Percentiles rank a stretch among this genome's conserved stretches.
Conservation (phyloP, 2,329 filamentous ascomycete genomes). For the Curvularia verruculosa region DNA sequence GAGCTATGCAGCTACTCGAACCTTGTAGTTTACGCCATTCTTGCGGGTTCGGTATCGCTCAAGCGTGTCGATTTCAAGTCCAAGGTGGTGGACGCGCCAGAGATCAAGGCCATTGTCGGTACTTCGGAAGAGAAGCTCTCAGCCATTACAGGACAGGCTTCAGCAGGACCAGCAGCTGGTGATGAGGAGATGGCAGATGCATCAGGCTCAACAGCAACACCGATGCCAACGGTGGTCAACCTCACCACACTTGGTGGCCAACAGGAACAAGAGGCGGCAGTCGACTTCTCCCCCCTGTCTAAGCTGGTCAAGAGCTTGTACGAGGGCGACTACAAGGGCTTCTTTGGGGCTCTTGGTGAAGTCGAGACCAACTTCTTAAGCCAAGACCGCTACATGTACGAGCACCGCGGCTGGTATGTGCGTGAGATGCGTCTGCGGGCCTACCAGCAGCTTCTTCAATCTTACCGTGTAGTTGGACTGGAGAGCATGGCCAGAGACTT, state of each 20-base stretch:
- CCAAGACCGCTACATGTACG: slow-evolving; percentile 91
- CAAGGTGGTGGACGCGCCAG: slow-evolving; percentile 96
- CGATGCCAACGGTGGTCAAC: slow-evolving; percentile 77
- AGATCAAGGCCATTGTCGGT: slow-evolving; percentile 96
- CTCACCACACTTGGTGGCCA: slow-evolving; percentile 83
- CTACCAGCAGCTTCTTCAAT: slow-evolving; percentile 96
- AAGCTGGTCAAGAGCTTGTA: slow-evolving; percentile 91
- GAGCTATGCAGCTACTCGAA: slow-evolving; percentile 97
- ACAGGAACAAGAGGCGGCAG: slow-evolving; percentile 76
- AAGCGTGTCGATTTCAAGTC: slow-evolving; percentile 99
- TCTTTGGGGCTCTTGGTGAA: slow-evolving; percentile 86
- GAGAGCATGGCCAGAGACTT: slow-evolving; percentile 98
- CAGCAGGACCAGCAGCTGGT: slow-evolving; percentile 76
- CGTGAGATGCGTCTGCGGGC: slow-evolving; percentile 96
- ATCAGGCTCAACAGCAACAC: slow-evolving; percentile 55
- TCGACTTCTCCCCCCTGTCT: slow-evolving; percentile 89
- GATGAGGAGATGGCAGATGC: slow-evolving; percentile 77
- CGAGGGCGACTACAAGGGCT: slow-evolving; percentile 89
- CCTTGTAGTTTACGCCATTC: slow-evolving; percentile 92
- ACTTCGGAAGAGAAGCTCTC: slow-evolving; percentile 86
- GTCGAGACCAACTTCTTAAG: slow-evolving; percentile 95
- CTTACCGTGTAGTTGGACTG: slow-evolving; percentile 94
- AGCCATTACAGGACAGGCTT: slow-evolving; percentile 78
- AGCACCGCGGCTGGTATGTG: slow-evolving; percentile 97
- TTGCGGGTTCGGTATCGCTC: slow-evolving; percentile 90